These are phyloP conservation scores for Chlorella sp. DNA, from an alignment of 139 green algal species.

Conservation along the genomic window DNA sequence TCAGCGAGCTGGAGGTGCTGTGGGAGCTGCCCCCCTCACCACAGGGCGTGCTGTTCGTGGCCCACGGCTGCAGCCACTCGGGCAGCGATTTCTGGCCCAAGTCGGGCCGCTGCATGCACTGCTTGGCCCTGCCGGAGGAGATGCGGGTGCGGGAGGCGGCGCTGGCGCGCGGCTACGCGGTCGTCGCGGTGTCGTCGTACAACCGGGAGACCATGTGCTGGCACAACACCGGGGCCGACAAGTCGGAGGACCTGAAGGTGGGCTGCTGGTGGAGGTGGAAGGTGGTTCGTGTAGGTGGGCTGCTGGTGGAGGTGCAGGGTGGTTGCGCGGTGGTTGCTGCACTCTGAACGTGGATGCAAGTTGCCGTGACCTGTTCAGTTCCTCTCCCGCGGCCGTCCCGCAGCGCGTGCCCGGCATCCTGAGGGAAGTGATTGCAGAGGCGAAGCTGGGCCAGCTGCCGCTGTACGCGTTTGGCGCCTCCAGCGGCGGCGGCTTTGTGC, in stretches of 20 bases:
- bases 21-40: constrained; percentile 19
- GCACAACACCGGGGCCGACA: constrained; percentile 32
- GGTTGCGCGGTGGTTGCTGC: no score
- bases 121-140: constrained; percentile 76
- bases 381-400: neutral
- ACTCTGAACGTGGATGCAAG: no score
- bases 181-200: constrained; percentile 59
- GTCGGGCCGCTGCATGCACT: constrained; percentile 49
- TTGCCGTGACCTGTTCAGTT: no score
- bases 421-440: constrained; percentile 6
- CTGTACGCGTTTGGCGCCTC: constrained; percentile 68
- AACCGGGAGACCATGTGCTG: constrained; percentile 64
- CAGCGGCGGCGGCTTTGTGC: constrained; percentile 66
- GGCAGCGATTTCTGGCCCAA: constrained; percentile 66
- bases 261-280: neutral
- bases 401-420: constrained; percentile 37
- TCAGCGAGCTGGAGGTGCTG: constrained; percentile 16
- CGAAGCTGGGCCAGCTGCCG: constrained; percentile 58
- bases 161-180: constrained; percentile 45
- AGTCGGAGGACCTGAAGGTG: constrained; percentile 27
- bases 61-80: constrained; percentile 71
- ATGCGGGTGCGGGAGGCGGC: constrained; percentile 50
- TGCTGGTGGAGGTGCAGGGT: no score
- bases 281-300: no score
- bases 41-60: constrained; percentile 11